Base-by-base conservation (phyloP, 768 basidiomycete genomes). In the Serendipita sp. region DNA sequence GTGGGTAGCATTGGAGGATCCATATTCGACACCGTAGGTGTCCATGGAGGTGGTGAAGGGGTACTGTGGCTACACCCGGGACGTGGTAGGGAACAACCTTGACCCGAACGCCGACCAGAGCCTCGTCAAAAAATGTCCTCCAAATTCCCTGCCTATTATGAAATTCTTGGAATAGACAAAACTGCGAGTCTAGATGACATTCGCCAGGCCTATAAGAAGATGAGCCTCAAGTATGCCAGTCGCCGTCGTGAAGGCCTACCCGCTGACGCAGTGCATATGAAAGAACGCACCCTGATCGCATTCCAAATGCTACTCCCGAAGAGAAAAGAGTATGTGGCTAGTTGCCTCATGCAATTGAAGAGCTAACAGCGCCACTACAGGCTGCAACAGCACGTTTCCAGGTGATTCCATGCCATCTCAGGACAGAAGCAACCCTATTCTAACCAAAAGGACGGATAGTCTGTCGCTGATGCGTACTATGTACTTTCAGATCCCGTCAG, bases 381-480 rank as follows among this genome's bases (percentile, higher is more conserved):
- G 72, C 69, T 13, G 85, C 92, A 0, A 96, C 93, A 2, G 91
- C 92, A 73, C 79, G 79, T 64, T 95, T 94, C 72, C 91, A 92
- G 78, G 89, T 84, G 67, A 3, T 72, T 68, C 58, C 23, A n/a
- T 10, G 48, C 62, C 33, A 58, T 66, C 67, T 45, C n/a, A 33
- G 34, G 53, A 3, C 63, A 3, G 34, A 36, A 18, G 27, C n/a
- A 16, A 31, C 18, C 63, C 33, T n/a, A 55, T 11, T 37, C 10
- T 55, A 44, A 46, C 15, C 23, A 23, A 23, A 23, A 33, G 58
- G n/a, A 58, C 1, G 15, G 68, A 63, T 71, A 87, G 87, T 83
- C 87, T 5, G 85, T 96, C 67, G 91, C 93, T 63, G 93, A 96
- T 73, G 92, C 92, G 16, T 95, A 95, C 75, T 96, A 90, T 72